A percentile compares a stretch with the other conserved stretches of the same genome.
Conservation (phyloP, 257 asterid species). For the Fraxinus americana region DNA sequence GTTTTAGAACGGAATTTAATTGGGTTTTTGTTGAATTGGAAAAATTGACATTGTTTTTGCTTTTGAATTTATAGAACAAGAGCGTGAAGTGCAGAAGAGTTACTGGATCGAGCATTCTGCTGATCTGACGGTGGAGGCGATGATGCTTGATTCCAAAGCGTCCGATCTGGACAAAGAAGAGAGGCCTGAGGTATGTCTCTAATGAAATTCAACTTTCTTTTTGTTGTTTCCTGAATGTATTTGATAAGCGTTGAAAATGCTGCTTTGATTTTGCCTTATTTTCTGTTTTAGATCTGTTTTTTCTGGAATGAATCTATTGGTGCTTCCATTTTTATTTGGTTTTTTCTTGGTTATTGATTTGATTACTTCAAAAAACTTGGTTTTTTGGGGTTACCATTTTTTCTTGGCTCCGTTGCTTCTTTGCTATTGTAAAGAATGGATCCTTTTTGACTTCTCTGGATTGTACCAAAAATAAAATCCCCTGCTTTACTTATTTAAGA, state of each 20-base stretch:
- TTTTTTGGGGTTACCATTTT: no score
- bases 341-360: background rate
- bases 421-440: background rate
- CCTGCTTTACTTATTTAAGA: no score
- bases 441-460: background rate
- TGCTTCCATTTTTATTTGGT: background rate
- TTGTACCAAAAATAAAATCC: no score
- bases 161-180: conserved; percentile 97
- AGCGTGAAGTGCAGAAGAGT: conserved; percentile 85
- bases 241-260: background rate
- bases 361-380: background rate
- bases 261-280: background rate
- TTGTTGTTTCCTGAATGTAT: background rate
- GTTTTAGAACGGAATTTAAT: background rate
- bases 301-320: background rate
- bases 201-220: background rate
- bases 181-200: conserved; percentile 76
- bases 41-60: background rate
- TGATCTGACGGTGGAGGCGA: conserved; percentile 75
- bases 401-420: background rate
- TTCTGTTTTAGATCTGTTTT: background rate
- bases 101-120: conserved; percentile 92
- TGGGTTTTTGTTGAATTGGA: conserved; percentile 9
- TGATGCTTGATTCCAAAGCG: conserved; percentile 98
- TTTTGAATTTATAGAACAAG: conserved; percentile 49